Evolutionary conservation across 192 early-diverging fungal genomes (phyloP).

Genomic region (Umbelopsis sp.): DNA sequence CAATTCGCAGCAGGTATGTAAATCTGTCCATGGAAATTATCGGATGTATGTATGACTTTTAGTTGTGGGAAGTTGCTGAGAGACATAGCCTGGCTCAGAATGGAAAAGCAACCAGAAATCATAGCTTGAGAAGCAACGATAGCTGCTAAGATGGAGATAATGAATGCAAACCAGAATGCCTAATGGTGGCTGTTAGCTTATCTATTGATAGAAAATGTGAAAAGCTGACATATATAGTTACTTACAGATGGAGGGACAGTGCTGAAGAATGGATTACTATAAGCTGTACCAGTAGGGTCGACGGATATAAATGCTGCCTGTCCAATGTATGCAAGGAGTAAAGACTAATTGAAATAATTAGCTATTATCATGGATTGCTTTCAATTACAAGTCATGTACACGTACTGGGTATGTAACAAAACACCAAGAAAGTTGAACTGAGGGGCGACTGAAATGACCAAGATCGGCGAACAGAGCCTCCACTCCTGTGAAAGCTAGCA

Average conservation of each 20-base stretch:
- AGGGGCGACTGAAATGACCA: slow-evolving; percentile 51
- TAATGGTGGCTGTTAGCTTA: slow-evolving; percentile 15
- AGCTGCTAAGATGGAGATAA: slow-evolving; percentile 56
- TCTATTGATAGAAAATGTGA: not conserved
- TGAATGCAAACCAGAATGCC: slow-evolving; percentile 46
- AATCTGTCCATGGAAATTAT: slow-evolving; percentile 38
- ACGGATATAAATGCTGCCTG: slow-evolving; percentile 34
- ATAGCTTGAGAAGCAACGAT: slow-evolving; percentile 64
- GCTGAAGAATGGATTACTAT: slow-evolving; percentile 20
- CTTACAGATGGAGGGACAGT: slow-evolving; percentile 42
- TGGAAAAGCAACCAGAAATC: slow-evolving; percentile 54
- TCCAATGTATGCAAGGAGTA: slow-evolving; percentile 53
- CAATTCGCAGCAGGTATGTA: slow-evolving; percentile 59
- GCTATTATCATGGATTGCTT: not conserved
- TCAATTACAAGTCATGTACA: not conserved
- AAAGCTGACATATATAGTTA: not conserved
- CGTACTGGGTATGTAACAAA: slow-evolving; percentile 47
- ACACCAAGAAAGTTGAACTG: slow-evolving; percentile 52
- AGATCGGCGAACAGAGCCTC: slow-evolving; percentile 63
- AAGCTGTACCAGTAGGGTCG: slow-evolving; percentile 21
- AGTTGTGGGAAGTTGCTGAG: slow-evolving; percentile 52
- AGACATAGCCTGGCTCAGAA: slow-evolving; percentile 58
- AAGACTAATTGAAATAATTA: not conserved
- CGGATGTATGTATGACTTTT: slow-evolving; percentile 44
- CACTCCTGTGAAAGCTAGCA: slow-evolving; percentile 56